Conservation (phyloP, 2,329 filamentous ascomycete genomes). For the Lecanicillium sp. region DNA sequence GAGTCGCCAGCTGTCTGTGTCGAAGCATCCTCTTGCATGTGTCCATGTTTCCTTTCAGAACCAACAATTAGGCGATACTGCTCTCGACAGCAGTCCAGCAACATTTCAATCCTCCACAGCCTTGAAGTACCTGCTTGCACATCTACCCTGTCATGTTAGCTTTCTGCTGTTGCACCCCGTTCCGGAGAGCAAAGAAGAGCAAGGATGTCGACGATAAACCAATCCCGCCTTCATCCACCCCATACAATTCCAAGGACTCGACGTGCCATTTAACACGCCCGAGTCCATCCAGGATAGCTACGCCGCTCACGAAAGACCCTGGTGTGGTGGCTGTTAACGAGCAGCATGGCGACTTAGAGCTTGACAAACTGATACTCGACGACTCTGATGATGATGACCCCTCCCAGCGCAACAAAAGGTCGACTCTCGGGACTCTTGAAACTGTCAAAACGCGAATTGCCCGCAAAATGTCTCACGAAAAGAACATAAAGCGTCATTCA, state of each 20-base stretch:
- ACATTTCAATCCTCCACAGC: too few species aligned
- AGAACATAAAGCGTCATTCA: conserved; percentile 29
- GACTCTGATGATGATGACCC: conserved; percentile 34
- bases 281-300: neutral
- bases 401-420: conserved; percentile 17
- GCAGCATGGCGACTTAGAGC: conserved; percentile 5
- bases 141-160: conserved; percentile 2
- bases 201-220: neutral
- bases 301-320: neutral
- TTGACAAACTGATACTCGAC: conserved; percentile 24
- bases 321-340: neutral
- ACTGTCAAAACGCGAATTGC: conserved; percentile 37
- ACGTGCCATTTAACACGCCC: neutral
- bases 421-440: conserved; percentile 33
- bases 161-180: conserved; percentile 4
- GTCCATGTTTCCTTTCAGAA: too few species aligned
- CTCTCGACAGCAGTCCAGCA: too few species aligned
- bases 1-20: too few species aligned
- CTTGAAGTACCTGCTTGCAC: too few species aligned
- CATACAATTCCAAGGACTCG: neutral
- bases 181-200: neutral
- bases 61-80: too few species aligned
- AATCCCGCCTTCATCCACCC: neutral
- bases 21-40: too few species aligned
- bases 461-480: conserved; percentile 38